These are phyloP conservation scores for Exophiala xenobiotica DNA, from an alignment of 2,329 filamentous ascomycete genomes.

Conservation along the genomic window DNA sequence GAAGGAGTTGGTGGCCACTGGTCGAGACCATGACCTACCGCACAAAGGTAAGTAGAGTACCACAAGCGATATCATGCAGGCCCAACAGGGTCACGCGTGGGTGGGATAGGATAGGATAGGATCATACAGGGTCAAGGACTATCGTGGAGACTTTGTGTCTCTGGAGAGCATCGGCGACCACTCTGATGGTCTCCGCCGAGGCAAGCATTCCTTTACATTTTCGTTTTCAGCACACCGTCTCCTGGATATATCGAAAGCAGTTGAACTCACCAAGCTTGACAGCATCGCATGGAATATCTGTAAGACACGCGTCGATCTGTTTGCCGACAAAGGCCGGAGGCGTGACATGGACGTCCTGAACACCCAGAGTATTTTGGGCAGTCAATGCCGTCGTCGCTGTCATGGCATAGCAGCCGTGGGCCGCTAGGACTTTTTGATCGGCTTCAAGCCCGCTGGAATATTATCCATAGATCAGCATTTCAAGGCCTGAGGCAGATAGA, in stretches of 20 bases:
- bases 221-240: no score
- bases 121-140: constrained; percentile 71
- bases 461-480: constrained; percentile 1
- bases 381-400: constrained; percentile 93
- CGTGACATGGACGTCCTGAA: constrained; percentile 75
- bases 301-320: constrained; percentile 80
- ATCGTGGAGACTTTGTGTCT: constrained; percentile 47
- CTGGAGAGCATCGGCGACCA: constrained; percentile 65
- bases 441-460: constrained; percentile 78
- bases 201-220: constrained; percentile 72
- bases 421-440: constrained; percentile 90
- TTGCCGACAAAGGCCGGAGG: constrained; percentile 76
- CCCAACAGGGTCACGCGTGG: no score
- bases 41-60: no score
- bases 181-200: constrained; percentile 65
- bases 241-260: no score
- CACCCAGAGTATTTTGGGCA: constrained; percentile 89
- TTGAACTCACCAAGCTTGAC: constrained; percentile 75
- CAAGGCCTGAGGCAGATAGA: constrained; percentile 14
- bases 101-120: constrained; percentile 16
- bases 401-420: constrained; percentile 92
- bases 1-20: constrained; percentile 48
- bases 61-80: no score
- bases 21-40: constrained; percentile 79
- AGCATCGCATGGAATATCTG: constrained; percentile 82